These are phyloP conservation scores for Vicia villosa DNA, from an alignment of 306 rosid species.

Conservation along the genomic window DNA sequence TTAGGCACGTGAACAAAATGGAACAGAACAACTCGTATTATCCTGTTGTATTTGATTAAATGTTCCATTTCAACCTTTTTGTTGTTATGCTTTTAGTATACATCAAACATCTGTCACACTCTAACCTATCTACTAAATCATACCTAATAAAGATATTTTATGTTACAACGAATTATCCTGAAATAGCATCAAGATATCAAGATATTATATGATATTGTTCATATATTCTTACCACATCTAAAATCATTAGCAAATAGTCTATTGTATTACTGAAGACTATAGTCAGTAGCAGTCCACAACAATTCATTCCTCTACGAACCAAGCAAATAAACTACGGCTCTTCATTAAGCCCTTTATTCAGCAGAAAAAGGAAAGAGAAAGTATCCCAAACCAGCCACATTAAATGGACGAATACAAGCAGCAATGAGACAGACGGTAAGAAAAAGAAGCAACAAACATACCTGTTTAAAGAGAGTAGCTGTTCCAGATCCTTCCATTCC, in stretches of 20 bases:
- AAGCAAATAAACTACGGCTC: constrained; percentile 9
- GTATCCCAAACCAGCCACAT: constrained; percentile 32
- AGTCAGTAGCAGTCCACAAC: constrained; percentile 25
- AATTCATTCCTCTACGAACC: constrained; percentile 27
- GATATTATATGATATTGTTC: background rate
- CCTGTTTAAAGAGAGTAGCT: constrained; percentile 92
- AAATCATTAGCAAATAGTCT: constrained; percentile 24
- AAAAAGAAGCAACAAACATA: constrained; percentile 34
- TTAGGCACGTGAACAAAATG: background rate
- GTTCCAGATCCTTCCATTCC: constrained; percentile 93
- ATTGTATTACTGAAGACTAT: constrained; percentile 10
- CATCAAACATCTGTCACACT: constrained; percentile 1
- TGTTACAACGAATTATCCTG: background rate
- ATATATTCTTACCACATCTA: constrained; percentile 10
- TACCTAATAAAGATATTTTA: background rate
- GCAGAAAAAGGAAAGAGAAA: background rate
- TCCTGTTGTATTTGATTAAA: background rate
- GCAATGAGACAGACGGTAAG: constrained; percentile 9
- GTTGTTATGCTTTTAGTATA: background rate
- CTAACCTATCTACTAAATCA: background rate
- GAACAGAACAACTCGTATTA: background rate
- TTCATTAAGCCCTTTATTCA: constrained; percentile 16
- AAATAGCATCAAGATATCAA: background rate
- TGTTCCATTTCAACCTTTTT: background rate
- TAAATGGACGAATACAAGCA: constrained; percentile 15